A percentile compares a stretch with the other conserved stretches of the same genome.
Conservation (phyloP, 2,329 filamentous ascomycete genomes). For the Lithohypha guttulata region DNA sequence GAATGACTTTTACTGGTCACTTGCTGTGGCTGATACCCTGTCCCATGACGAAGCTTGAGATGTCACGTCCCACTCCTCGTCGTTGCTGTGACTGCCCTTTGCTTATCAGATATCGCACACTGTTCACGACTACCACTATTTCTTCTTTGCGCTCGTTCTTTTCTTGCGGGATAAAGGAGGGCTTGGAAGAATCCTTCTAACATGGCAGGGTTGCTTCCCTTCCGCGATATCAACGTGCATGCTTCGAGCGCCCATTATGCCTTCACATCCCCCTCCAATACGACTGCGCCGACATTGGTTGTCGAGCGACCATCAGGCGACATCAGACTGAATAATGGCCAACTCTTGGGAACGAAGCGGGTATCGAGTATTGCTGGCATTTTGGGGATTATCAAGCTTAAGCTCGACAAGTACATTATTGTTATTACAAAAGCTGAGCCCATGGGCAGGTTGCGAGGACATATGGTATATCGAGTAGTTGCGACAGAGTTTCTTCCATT, state of each 20-base stretch:
- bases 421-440: constrained; percentile 90
- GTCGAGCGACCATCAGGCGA: constrained; percentile 90
- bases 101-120: no score
- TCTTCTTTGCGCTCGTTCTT: no score
- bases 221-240: constrained; percentile 94
- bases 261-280: constrained; percentile 90
- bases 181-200: constrained; percentile 1
- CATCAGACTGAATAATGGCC: constrained; percentile 70
- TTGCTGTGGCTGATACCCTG: no score
- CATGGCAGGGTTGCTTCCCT: constrained; percentile 48
- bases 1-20: no score
- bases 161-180: no score
- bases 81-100: no score
- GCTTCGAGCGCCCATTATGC: constrained; percentile 86
- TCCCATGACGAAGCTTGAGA: no score
- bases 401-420: constrained; percentile 93
- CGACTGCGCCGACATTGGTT: constrained; percentile 74
- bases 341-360: constrained; percentile 63
- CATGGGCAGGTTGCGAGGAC: constrained; percentile 81
- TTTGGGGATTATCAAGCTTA: constrained; percentile 82
- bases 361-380: constrained; percentile 94
- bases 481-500: constrained; percentile 88
- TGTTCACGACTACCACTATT: no score
- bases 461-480: constrained; percentile 90
- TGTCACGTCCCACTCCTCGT: no score